Base-by-base conservation (phyloP, 1,284 basidiomycete genomes). In the Irpex sp. region DNA sequence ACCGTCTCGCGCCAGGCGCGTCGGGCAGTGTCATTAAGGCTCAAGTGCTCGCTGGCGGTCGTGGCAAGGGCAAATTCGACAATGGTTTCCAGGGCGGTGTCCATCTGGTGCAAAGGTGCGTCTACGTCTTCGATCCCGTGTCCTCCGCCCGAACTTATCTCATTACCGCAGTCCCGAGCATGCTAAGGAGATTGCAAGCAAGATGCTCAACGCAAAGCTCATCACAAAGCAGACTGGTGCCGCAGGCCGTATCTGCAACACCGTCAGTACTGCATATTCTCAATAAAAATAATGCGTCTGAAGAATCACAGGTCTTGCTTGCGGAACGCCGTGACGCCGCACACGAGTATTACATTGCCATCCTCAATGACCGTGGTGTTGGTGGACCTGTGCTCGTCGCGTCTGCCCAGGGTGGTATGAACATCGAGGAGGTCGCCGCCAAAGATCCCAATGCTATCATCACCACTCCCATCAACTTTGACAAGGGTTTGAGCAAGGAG, bases 191-290 rank as follows among this genome's bases (percentile, higher is more conserved):
- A 86, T 87, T 70, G 97, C 97, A 17, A 78, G 79, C 69, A 90
- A 97, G 81, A 99, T 99, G 97, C 87, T 99, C 66, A 96, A 96
- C 62, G 84, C 92, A 67, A 94, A 93, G 68, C 88, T 99, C 71
- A 98, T 99, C 82, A 99, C 97, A 67, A 99, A 99, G 79, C 97
- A 99, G 79, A 99, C 97, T 21, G 97, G 97, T 70, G 92, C 92
- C 64, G 89, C 75, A 21, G 97, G 97, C 62, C 89, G 96, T 67
- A 77, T 96, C 70, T 99, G 97, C 84, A 99, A 98, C 73, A 91
- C 97, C 68, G 96, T 94, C 72, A 58, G 88, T 80, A 47, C 26
- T 49, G 58, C 40, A 38, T 9, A 21, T 21, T 26, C n/a, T 37
- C 11, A n/a, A 26, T 48, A 56, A 21, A 57, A 37, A 52, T 63